These are phyloP conservation scores for Arthrinium puccinioides DNA, from an alignment of 2,329 filamentous ascomycete genomes.

Conservation along the genomic window DNA sequence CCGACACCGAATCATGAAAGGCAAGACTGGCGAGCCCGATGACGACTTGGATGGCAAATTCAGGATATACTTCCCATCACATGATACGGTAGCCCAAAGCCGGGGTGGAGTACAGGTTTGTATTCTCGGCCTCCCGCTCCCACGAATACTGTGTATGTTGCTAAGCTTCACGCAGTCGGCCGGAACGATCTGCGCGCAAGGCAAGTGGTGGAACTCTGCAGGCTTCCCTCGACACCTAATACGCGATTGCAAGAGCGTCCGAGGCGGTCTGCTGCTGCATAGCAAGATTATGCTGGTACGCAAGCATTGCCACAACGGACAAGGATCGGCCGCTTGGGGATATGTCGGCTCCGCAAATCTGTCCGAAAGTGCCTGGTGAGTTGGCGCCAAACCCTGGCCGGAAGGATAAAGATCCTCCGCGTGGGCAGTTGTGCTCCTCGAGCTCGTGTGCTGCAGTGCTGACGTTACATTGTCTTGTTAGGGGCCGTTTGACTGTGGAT, in stretches of 20 bases:
- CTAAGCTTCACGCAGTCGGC: slow-evolving; percentile 41
- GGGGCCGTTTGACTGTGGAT: slow-evolving; percentile 73
- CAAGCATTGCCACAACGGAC: slow-evolving; percentile 10
- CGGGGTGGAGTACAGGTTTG: slow-evolving; percentile 51
- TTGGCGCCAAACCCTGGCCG: too few relatives aligned
- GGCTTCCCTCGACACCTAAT: slow-evolving; percentile 68
- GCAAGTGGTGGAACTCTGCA: slow-evolving; percentile 61
- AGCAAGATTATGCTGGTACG: slow-evolving; percentile 65
- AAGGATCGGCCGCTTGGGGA: slow-evolving; percentile 54
- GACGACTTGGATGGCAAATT: slow-evolving; percentile 41
- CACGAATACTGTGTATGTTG: background rate
- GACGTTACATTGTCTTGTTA: too few relatives aligned
- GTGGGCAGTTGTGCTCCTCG: too few relatives aligned
- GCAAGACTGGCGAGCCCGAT: slow-evolving; percentile 20
- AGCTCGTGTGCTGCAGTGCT: too few relatives aligned
- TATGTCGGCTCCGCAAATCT: slow-evolving; percentile 90
- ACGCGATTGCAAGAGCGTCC: slow-evolving; percentile 66
- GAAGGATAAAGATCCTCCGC: too few relatives aligned
- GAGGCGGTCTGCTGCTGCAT: slow-evolving; percentile 74
- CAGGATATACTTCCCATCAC: slow-evolving; percentile 75
- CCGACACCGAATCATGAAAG: slow-evolving; percentile 26
- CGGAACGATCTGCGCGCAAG: slow-evolving; percentile 76
- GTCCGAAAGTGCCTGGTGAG: slow-evolving; percentile 86
- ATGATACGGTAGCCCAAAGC: slow-evolving; percentile 59
- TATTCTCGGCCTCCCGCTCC: too few relatives aligned